These are phyloP conservation scores for Penicillium roqueforti DNA, from an alignment of 495 filamentous ascomycete species.

Conservation along the genomic window DNA sequence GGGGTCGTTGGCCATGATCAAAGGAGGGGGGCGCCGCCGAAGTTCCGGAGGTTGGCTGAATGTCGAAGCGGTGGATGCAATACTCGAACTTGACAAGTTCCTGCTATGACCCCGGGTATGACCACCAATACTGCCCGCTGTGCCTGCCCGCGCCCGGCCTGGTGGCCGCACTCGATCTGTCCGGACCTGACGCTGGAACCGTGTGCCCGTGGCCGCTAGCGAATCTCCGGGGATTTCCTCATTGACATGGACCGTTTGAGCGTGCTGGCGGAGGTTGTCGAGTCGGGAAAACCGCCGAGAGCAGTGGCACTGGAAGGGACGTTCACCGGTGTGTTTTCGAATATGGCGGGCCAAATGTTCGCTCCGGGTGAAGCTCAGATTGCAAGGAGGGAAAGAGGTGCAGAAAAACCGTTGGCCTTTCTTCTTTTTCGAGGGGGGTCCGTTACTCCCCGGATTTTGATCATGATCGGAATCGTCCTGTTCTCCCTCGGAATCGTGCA, in stretches of 20 bases:
- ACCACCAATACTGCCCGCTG: constrained; percentile 61
- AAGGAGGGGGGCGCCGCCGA: constrained; percentile 70
- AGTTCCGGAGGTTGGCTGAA: constrained; percentile 58
- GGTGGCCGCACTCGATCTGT: constrained; percentile 76
- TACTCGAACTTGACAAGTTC: constrained; percentile 82
- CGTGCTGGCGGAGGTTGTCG: constrained; percentile 94
- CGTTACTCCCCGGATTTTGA: constrained; percentile 59
- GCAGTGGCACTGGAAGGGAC: constrained; percentile 96
- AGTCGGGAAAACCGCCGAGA: constrained; percentile 91
- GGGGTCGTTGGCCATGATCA: constrained; percentile 77
- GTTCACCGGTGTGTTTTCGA: constrained; percentile 95
- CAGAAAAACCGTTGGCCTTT: constrained; percentile 97
- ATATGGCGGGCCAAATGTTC: constrained; percentile 96
- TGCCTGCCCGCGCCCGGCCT: constrained; percentile 69
- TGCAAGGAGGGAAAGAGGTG: constrained; percentile 94
- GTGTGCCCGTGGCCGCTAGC: constrained; percentile 85
- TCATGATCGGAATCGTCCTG: constrained; percentile 75
- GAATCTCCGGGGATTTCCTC: constrained; percentile 95
- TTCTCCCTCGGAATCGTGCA: constrained; percentile 73
- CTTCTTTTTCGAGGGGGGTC: constrained; percentile 78
- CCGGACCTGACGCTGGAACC: constrained; percentile 91
- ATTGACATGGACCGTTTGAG: constrained; percentile 95
- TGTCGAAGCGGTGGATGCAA: constrained; percentile 69
- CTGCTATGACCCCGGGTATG: constrained; percentile 72
- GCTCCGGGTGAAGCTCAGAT: constrained; percentile 90